These are phyloP conservation scores for Phytophthora palmivora DNA, from an alignment of 352 stramenopile genomes.

Conservation along the genomic window DNA sequence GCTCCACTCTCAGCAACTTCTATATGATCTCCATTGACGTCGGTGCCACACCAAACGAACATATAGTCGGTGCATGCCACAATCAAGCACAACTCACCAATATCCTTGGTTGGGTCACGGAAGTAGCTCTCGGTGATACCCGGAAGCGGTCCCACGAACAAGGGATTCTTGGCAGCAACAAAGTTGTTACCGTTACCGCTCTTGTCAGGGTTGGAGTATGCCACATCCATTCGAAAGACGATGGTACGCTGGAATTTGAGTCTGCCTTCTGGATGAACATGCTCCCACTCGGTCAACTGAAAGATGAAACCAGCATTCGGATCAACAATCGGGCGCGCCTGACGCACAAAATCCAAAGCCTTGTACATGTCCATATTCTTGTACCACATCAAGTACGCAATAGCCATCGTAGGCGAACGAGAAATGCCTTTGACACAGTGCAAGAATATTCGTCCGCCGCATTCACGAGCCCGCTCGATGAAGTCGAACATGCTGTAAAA, in stretches of 20 bases:
- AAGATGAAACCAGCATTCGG: constrained; percentile 91
- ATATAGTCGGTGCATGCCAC: constrained; percentile 78
- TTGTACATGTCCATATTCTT: constrained; percentile 85
- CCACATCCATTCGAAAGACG: constrained; percentile 78
- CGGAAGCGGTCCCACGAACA: constrained; percentile 67
- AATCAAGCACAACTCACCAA: constrained; percentile 69
- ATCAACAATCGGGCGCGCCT: constrained; percentile 78
- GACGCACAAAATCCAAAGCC: constrained; percentile 80
- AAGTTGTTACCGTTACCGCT: constrained; percentile 33
- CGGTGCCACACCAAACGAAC: constrained; percentile 82
- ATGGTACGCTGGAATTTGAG: constrained; percentile 60
- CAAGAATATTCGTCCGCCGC: constrained; percentile 82
- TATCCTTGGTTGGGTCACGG: constrained; percentile 60
- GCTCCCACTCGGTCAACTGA: constrained; percentile 90
- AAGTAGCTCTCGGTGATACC: constrained; percentile 63
- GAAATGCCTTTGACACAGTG: constrained; percentile 92
- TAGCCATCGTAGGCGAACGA: constrained; percentile 87
- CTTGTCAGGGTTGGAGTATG: constrained; percentile 44
- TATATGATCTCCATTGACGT: constrained; percentile 56
- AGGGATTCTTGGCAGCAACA: constrained; percentile 46
- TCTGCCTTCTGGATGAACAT: constrained; percentile 58
- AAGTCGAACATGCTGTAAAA: constrained; percentile 92
- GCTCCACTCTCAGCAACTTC: constrained; percentile 68
- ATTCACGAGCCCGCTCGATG: constrained; percentile 76
- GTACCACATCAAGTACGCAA: constrained; percentile 91